Evolutionary conservation across 495 filamentous ascomycete genomes (phyloP), one percentile per base, ranked within the genome.

Genomic region (Xanthoparmelia taractica): DNA sequence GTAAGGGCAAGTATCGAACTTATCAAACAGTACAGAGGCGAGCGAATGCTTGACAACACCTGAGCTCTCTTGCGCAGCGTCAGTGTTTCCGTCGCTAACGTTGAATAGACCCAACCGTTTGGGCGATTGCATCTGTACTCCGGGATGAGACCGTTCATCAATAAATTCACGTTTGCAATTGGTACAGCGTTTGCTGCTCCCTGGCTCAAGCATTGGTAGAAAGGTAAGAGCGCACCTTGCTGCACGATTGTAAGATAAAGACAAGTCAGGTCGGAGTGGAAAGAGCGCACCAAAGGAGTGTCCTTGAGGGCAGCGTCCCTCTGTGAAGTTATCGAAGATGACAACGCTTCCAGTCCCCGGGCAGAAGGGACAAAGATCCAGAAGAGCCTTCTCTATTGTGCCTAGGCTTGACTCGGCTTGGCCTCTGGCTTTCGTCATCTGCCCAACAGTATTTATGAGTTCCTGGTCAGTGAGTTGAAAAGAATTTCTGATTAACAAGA

Each of bases 201-300:
- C 78, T 40, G 84, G 82, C 56, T 77, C 76, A 68, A 83, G 79
- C 8, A 86, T 82, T 8, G 81, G 73, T 50, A 83, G 60, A 47
- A 81, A 80, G 3, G 78, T 82, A 47, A 86, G 62, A 33, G 72
- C 76, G 69, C 84, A 86, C 40, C 84, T 77, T n/a, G 72, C 81
- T 82, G 67, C 17, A n/a, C 4, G 1, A 13, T 43, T 23, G 33
- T 67, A 5, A 67, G 61, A 27, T 8, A 58, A 37, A 48, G 5
- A 23, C 6, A 15, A 20, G 17, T n/a, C 13, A 5, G 0, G 1
- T 11, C 27, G 15, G 27, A 8, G 13, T 6, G 37, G 17, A 17
- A 18, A 29, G 7, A 25, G 7, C 56, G 8, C 64, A 69, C 67
- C 65, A 34, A 67, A 69, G 27, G 54, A 56, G 57, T 71, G 69